Evolutionary conservation across 2,329 filamentous ascomycete genomes (phyloP).

Genomic region (Ophiostoma ips): DNA sequence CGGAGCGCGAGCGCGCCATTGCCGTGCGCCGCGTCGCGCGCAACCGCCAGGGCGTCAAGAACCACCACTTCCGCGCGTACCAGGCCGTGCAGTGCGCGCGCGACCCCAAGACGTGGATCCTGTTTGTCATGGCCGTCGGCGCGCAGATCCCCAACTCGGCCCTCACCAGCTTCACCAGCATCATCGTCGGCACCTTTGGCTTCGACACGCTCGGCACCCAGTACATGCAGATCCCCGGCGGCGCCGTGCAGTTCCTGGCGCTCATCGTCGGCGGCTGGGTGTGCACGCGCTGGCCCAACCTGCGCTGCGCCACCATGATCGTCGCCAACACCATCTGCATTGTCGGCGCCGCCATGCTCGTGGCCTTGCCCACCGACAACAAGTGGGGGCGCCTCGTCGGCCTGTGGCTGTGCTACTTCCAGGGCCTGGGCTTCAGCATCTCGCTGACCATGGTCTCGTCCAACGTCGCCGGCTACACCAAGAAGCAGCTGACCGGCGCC

Average conservation of each 20-base stretch:
- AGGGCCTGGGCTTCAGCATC: constrained; percentile 30
- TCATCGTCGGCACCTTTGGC: constrained; percentile 22
- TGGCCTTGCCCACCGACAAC: constrained; percentile 31
- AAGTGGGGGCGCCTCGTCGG: constrained; percentile 41
- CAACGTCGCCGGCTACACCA: constrained; percentile 40
- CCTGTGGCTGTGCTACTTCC: constrained; percentile 31
- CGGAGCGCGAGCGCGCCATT: constrained; percentile 34
- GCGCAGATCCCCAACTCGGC: constrained; percentile 24
- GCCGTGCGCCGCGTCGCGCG: constrained; percentile 39
- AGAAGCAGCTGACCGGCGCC: constrained; percentile 38
- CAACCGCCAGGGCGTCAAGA: constrained; percentile 46
- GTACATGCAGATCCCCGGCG: constrained; percentile 42
- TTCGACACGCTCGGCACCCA: constrained; percentile 18
- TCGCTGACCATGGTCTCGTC: constrained; percentile 37
- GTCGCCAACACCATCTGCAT: constrained; percentile 41
- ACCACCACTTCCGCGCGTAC: constrained; percentile 37
- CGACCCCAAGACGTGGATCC: constrained; percentile 44
- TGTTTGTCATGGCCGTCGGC: constrained; percentile 27
- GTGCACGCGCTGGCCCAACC: constrained; percentile 37
- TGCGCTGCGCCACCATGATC: constrained; percentile 40
- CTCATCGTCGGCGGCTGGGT: constrained; percentile 36
- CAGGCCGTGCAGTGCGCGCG: constrained; percentile 43
- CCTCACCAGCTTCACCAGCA: constrained; percentile 19
- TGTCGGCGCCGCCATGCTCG: constrained; percentile 35
- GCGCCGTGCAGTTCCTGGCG: constrained; percentile 40